phyloP scores from a whole-genome alignment of 2,329 filamentous ascomycete species.

The Botrytis hyacinthi region DNA sequence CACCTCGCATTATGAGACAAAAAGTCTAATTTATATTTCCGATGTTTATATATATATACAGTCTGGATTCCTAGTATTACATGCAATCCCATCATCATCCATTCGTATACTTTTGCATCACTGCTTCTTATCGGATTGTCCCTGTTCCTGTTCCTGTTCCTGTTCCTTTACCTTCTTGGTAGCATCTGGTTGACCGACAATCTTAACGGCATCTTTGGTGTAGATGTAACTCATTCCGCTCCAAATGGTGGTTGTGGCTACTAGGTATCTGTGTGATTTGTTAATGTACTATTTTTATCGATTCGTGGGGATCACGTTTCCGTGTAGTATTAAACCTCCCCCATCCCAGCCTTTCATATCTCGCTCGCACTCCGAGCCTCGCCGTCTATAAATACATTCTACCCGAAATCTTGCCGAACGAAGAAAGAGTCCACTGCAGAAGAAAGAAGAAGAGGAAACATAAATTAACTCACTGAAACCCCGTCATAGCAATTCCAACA shows the following conservation, averaged over 20 bases:
- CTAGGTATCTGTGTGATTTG: conserved; percentile 60
- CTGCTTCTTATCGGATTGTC: background rate
- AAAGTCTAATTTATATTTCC: background rate
- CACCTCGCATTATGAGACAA: background rate
- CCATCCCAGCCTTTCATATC: background rate
- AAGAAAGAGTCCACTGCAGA: too few species aligned
- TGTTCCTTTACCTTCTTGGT: conserved; percentile 23
- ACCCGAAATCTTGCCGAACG: too few species aligned
- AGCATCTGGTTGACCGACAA: conserved; percentile 51
- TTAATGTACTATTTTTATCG: conserved; percentile 33
- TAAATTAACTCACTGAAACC: conserved; percentile 58
- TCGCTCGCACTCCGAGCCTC: background rate
- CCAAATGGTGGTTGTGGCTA: conserved; percentile 88
- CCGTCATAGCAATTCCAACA: conserved; percentile 54
- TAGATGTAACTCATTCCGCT: conserved; percentile 91
- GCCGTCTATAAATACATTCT: background rate
- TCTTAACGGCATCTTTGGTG: conserved; percentile 88
- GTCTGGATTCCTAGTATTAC: background rate
- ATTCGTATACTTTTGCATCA: background rate
- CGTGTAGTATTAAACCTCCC: background rate
- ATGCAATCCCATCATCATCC: background rate
- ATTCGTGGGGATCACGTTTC: too few species aligned
- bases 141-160: too few species aligned
- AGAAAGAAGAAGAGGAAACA: background rate
- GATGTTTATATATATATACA: background rate